Base-by-base conservation (phyloP, 2,329 filamentous ascomycete species). In the Malbranchea zuffiana region DNA sequence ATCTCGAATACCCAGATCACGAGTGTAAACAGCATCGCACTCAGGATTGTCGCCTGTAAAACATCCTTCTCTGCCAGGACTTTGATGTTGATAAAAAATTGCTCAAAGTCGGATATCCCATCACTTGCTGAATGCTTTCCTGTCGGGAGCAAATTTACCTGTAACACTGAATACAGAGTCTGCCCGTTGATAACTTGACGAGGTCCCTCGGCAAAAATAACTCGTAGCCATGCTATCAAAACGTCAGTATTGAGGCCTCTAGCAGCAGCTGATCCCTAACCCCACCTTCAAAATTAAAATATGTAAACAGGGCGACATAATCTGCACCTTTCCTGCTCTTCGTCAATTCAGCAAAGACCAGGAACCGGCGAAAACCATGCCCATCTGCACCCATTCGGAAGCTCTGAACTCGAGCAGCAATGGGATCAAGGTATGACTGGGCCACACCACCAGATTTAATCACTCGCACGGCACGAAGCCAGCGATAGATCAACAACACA, bases 271-370 rank as follows among this genome's bases (percentile, higher is more conserved):
- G 31, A 28, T 30, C 31, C 5, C 32, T 16, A 10, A 12, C 12
- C 56, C 46, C 50, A 69, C 71, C 67, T 58, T 80, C 73, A 60
- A 80, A 80, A 18, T 75, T 80, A 60, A 93, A 94, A 58, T 93
- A 94, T 18, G 85, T 82, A 56, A 94, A 94, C 3, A 94, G 69
- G 3, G 87, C 87, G 47, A 93, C 72, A 51, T 94, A 94, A 57
- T 94, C 85, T 40, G 79, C 79, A 12, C 86, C 85, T 61, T 93
- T 92, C 54, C 82, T 87, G 59, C 82, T 86, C 63, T 88, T 90
- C 8, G 87, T 94, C 55, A 95, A 65, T 51, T 85, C 82, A 11
- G 85, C 80, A 56, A 94, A 94, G 47, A 95, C 85, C n/a, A 94
- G 62, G 55, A 94, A 98, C 34, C 88, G 74, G 50, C 78, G 80